Evolutionary conservation across 768 basidiomycete species (phyloP).

Genomic region (Macrolepiota dolichaula): DNA sequence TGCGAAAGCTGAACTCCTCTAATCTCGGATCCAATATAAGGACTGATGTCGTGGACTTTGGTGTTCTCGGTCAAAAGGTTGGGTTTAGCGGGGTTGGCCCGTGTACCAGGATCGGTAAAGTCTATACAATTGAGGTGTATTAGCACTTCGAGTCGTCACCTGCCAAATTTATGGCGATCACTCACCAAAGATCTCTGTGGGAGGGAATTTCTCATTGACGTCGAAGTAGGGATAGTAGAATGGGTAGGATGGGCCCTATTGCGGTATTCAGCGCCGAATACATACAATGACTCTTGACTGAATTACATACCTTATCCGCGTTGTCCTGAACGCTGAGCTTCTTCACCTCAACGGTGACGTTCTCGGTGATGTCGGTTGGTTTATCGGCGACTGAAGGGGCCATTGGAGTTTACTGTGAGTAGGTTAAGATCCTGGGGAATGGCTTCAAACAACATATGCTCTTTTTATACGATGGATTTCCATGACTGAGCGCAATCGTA

Average conservation of each 20-base stretch:
- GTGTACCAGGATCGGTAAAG: conserved; percentile 39
- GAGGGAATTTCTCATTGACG: conserved; percentile 45
- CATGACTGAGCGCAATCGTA: neutral
- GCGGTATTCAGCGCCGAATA: neutral
- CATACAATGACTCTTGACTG: neutral
- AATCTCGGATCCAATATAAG: conserved; percentile 51
- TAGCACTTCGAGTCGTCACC: neutral
- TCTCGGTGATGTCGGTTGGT: conserved; percentile 6
- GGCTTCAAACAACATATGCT: no score
- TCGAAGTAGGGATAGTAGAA: conserved; percentile 48
- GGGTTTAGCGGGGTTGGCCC: conserved; percentile 49
- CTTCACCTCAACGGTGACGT: conserved; percentile 16
- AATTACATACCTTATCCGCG: conserved; percentile 5
- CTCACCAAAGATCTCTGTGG: conserved; percentile 44
- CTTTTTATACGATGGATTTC: neutral
- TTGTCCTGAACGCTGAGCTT: conserved; percentile 13
- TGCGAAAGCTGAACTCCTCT: conserved; percentile 50
- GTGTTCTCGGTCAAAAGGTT: conserved; percentile 41
- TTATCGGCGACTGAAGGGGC: conserved; percentile 29
- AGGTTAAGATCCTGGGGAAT: neutral
- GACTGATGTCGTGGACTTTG: conserved; percentile 37
- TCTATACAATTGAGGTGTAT: conserved; percentile 21
- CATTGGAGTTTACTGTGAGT: conserved; percentile 15
- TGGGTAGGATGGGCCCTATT: conserved; percentile 41
- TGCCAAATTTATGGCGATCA: neutral